Evolutionary conservation across 768 basidiomycete genomes (phyloP).

Genomic region (Mycena galopus): DNA sequence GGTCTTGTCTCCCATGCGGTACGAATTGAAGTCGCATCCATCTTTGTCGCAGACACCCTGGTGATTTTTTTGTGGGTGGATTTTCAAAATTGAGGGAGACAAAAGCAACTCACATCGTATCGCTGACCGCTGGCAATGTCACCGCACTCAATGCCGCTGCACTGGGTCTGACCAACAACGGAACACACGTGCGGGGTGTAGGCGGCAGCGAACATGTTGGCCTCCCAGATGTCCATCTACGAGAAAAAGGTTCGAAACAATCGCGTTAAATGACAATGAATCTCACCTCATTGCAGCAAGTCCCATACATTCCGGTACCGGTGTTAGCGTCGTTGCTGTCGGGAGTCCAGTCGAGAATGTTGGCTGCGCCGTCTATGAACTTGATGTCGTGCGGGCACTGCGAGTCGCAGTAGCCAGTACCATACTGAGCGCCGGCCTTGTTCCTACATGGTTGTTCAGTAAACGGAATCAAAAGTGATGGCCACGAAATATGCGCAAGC

Average conservation of each 20-base stretch:
- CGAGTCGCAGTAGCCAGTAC: slow-evolving; percentile 54
- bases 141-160: slow-evolving; percentile 57
- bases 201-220: slow-evolving; percentile 65
- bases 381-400: slow-evolving; percentile 72
- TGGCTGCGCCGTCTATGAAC: slow-evolving; percentile 70
- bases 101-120: slow-evolving; percentile 60
- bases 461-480: no score
- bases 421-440: slow-evolving; percentile 66
- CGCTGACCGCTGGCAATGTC: slow-evolving; percentile 49
- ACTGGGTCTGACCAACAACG: slow-evolving; percentile 49
- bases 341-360: slow-evolving; percentile 57
- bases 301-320: slow-evolving; percentile 58
- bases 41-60: neutral
- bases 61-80: no score
- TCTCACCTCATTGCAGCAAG: slow-evolving; percentile 69
- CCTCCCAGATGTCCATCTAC: slow-evolving; percentile 75
- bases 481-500: no score
- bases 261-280: no score
- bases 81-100: no score
- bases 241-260: no score
- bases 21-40: slow-evolving; percentile 32
- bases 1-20: slow-evolving; percentile 60
- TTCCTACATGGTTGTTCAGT: no score
- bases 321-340: slow-evolving; percentile 57
- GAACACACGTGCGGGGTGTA: slow-evolving; percentile 67